Conservation (phyloP, 106 monocot genomes). For the Posidonia australis region DNA sequence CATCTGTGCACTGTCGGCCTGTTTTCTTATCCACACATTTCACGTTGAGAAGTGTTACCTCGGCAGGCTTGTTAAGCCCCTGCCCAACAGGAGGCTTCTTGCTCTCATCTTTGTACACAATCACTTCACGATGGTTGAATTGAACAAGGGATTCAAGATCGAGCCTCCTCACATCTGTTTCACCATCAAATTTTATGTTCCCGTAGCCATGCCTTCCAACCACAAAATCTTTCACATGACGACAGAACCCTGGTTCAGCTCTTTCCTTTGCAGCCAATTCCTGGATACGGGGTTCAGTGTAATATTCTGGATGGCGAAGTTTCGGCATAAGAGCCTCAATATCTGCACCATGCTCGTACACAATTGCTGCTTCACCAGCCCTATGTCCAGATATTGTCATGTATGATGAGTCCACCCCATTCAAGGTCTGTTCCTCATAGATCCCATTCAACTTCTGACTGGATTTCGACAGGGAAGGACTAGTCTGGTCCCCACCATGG, state of each 20-base stretch:
- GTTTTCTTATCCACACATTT: slow-evolving; percentile 82
- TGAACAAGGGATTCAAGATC: slow-evolving; percentile 76
- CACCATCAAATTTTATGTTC: slow-evolving; percentile 69
- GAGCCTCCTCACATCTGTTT: slow-evolving; percentile 72
- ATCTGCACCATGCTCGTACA: slow-evolving; percentile 42
- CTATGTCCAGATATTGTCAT: slow-evolving; percentile 24
- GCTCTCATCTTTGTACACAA: slow-evolving; percentile 72
- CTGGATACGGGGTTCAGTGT: slow-evolving; percentile 52
- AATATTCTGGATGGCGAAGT: slow-evolving; percentile 61
- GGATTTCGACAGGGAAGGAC: slow-evolving; percentile 9
- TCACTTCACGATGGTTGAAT: slow-evolving; percentile 82
- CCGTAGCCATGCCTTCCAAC: slow-evolving; percentile 74
- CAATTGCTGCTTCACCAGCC: slow-evolving; percentile 41
- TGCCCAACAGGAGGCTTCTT: slow-evolving; percentile 77
- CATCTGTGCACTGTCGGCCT: slow-evolving; percentile 53
- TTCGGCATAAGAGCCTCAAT: slow-evolving; percentile 68
- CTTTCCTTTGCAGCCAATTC: slow-evolving; percentile 85
- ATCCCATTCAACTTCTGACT: slow-evolving; percentile 20
- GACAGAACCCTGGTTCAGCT: slow-evolving; percentile 60
- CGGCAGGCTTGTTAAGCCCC: slow-evolving; percentile 88
- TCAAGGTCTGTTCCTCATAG: slow-evolving; percentile 13
- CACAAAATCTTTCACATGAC: slow-evolving; percentile 65
- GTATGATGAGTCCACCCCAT: slow-evolving; percentile 15
- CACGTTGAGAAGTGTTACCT: slow-evolving; percentile 79
- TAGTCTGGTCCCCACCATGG: slow-evolving; percentile 7